Conservation (phyloP, 176 grass and related monocot species). For the Bromus sterilis region DNA sequence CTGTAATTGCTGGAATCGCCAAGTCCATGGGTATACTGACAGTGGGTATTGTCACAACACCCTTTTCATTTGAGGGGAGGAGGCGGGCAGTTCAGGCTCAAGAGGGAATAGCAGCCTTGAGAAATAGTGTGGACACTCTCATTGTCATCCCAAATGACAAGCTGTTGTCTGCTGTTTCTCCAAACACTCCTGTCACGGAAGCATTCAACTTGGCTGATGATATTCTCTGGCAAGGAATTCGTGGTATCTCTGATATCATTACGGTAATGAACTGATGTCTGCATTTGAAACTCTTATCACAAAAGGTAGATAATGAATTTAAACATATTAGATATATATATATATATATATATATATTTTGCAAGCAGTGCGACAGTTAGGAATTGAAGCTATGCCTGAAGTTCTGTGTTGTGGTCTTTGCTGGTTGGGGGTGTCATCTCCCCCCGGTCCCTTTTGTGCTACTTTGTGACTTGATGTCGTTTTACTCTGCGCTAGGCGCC, state of each 20-base stretch:
- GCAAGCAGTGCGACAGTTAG: too few species aligned
- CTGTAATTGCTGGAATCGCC: conserved; percentile 73
- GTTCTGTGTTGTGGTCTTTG: too few species aligned
- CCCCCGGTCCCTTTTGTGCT: too few species aligned
- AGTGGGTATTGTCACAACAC: conserved; percentile 78
- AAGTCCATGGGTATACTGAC: conserved; percentile 85
- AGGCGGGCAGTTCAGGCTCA: conserved; percentile 79
- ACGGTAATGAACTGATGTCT: conserved; percentile 37
- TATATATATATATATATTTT: too few species aligned
- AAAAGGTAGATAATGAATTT: background rate
- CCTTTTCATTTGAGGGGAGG: conserved; percentile 84
- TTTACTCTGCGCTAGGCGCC: too few species aligned
- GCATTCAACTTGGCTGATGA: conserved; percentile 90
- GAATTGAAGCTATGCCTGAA: too few species aligned
- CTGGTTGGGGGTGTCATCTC: too few species aligned
- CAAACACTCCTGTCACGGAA: conserved; percentile 78
- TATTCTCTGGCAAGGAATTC: conserved; percentile 82
- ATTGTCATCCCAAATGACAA: conserved; percentile 97
- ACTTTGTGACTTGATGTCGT: too few species aligned
- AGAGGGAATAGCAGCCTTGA: conserved; percentile 76
- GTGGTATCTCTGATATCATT: conserved; percentile 95
- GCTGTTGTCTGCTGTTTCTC: conserved; percentile 71
- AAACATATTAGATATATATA: background rate
- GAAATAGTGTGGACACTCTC: conserved; percentile 81
- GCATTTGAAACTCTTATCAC: background rate